Evolutionary conservation across 2,329 filamentous ascomycete genomes (phyloP), one percentile per base, ranked within the genome.

Genomic region (Fusarium sp.): DNA sequence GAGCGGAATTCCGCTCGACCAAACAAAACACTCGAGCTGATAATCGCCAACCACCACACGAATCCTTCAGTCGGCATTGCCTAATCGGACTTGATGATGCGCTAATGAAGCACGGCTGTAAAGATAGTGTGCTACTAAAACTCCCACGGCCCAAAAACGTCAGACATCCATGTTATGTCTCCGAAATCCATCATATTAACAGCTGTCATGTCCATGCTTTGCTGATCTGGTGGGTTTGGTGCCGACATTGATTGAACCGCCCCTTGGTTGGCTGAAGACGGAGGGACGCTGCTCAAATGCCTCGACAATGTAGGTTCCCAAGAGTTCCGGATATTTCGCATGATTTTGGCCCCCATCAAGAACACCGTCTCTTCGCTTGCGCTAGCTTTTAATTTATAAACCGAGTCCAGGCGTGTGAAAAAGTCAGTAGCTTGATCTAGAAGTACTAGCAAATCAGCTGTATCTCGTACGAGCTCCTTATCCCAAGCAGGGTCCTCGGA

Each of bases 401-500:
- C 60, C 4, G 65, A 58, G 15, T 70, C 68, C 8, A 77, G 49
- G 18, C 71, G 71, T 20, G 67, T 62, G 34, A 80, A 78, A n/a
- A 74, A 47, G n/a, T 78, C 75, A 42, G 77, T 75, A 6, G 74
- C 72, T 44, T 75, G 74, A 40, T 81, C 77, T 6, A 82, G 62
- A n/a, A 81, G 67, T 8, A 62, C 54, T 3, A 80, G 70, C 0
- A 82, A 69, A 46, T 83, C 77, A 6, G 73, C 78, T 3, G 77
- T 80, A 23, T 72, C 72, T 15, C 75, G 76, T 8, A 82, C 74
- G 2, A 77, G 61, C 6, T 77, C 75, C 54, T 77, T 79, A 57
- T 83, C 81, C 81, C 81, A 83, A 8, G 74, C 78, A 3, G 79
- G 78, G 45, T 80, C 77, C 9, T 83, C 80, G 5, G 78, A 73